Percentiles rank a stretch among this genome's conserved stretches.
Conservation (phyloP, 108 stramenopile genomes). For the Nitzschia palea region DNA sequence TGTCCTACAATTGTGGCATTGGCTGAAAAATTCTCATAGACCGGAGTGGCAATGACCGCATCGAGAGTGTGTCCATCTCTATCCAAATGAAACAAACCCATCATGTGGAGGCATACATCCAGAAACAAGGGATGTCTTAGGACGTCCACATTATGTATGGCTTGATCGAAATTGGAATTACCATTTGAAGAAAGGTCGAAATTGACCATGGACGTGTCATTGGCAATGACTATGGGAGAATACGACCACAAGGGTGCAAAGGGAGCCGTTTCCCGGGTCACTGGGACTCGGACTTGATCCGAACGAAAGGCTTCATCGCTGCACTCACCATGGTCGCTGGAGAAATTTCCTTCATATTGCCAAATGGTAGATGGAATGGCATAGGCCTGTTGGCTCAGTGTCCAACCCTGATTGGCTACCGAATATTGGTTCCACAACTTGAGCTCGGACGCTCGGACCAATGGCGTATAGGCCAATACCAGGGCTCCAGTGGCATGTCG, state of each 20-base stretch:
- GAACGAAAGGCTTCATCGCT: background rate
- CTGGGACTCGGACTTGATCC: background rate
- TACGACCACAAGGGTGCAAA: background rate
- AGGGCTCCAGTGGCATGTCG: background rate
- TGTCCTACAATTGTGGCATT: slow-evolving; percentile 16
- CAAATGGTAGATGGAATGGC: background rate
- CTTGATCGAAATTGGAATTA: background rate
- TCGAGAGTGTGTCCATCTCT: too few relatives aligned
- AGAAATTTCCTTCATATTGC: background rate
- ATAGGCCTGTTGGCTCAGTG: background rate
- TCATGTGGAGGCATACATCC: background rate
- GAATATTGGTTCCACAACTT: background rate
- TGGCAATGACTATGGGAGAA: background rate
- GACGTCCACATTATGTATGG: background rate
- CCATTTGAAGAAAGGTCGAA: background rate
- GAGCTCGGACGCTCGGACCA: background rate
- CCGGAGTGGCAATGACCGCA: background rate
- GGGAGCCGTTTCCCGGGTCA: background rate
- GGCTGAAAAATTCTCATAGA: background rate
- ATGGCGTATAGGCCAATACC: background rate
- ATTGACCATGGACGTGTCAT: background rate
- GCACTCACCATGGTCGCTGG: background rate
- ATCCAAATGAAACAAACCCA: background rate
- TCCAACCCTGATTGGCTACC: background rate
- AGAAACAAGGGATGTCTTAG: background rate